Conservation (phyloP, 768 basidiomycete genomes). For the Auricularia auricula-judae region DNA sequence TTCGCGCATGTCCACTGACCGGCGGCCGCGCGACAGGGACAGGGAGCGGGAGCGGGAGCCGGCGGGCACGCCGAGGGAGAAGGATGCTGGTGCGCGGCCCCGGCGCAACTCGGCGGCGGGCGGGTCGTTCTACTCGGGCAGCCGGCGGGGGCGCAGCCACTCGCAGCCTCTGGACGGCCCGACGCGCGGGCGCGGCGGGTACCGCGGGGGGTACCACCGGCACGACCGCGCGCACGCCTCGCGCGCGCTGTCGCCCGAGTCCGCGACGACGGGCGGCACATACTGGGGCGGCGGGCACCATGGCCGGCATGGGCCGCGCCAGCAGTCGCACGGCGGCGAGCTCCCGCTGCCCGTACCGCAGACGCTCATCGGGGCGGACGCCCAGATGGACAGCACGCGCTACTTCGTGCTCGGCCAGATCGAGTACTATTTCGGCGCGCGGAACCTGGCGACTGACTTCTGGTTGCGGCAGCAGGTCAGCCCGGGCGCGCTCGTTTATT, state of each 20-base stretch:
- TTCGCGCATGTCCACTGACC: neutral
- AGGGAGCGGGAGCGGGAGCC: no score
- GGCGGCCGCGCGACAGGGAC: no score
- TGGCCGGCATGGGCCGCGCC: neutral
- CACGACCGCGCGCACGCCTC: neutral
- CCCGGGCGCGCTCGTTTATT: conserved; percentile 7
- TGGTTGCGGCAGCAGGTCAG: conserved; percentile 69
- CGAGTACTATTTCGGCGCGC: conserved; percentile 85
- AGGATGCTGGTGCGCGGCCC: neutral
- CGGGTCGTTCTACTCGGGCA: neutral
- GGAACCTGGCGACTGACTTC: conserved; percentile 83
- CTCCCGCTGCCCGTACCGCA: conserved; percentile 15
- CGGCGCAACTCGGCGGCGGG: neutral
- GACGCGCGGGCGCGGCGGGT: neutral
- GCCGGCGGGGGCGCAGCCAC: neutral
- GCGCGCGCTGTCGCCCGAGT: neutral
- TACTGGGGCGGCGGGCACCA: neutral
- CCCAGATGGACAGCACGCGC: conserved; percentile 34
- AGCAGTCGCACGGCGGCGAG: conserved; percentile 10
- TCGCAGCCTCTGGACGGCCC: neutral
- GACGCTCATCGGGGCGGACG: neutral
- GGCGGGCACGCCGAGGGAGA: neutral
- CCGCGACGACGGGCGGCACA: neutral
- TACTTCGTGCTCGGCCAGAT: conserved; percentile 70
- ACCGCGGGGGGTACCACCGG: neutral